Evolutionary conservation across 495 filamentous ascomycete genomes (phyloP), one percentile per base, ranked within the genome.

Genomic region (Astrothelium subdiscretum): DNA sequence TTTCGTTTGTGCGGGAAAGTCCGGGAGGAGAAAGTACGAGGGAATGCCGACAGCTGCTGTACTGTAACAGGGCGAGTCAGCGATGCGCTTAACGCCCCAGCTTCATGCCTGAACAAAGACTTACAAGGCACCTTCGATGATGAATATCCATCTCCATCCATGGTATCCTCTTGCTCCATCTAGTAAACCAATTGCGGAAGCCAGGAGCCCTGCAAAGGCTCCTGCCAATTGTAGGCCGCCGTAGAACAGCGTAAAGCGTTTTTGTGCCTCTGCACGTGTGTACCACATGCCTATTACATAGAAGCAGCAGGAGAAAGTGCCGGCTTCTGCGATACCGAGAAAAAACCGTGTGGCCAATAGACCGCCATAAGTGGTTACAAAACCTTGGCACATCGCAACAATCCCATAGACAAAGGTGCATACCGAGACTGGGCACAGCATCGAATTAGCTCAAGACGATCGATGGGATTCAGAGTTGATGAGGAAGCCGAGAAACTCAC

Each of bases 1-100:
- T 1, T 27, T 62, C 22, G 66, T 65, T 13, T 58, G 63, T 31
- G 72, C 66, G 0, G 76, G 76, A 60, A 72, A 72, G 59, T 76
- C 71, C 0, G 72, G 38, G 10, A 77, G 62, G 13, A 72, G 12
- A 61, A 74, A 75, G 59, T 66, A 75, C 15, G 67, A 60, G 3
- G 64, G 18, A 18, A 74, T 35, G 8, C 65, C 66, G 12, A 77
- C 44, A 5, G 70, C 12, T 3, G 63, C 51, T 0, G 69, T 69
- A n/a, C n/a, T n/a, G n/a, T n/a, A n/a, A n/a, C n/a, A n/a, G n/a
- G n/a, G n/a, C n/a, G n/a, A n/a, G n/a, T n/a, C n/a, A n/a, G n/a
- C n/a, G n/a, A n/a, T n/a, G n/a, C n/a, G n/a, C n/a, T n/a, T n/a
- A n/a, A n/a, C n/a, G n/a, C n/a, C n/a, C n/a, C n/a, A n/a, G n/a